These are phyloP conservation scores for Santalum album DNA, from an alignment of 164 flowering plant genomes.

Conservation along the genomic window DNA sequence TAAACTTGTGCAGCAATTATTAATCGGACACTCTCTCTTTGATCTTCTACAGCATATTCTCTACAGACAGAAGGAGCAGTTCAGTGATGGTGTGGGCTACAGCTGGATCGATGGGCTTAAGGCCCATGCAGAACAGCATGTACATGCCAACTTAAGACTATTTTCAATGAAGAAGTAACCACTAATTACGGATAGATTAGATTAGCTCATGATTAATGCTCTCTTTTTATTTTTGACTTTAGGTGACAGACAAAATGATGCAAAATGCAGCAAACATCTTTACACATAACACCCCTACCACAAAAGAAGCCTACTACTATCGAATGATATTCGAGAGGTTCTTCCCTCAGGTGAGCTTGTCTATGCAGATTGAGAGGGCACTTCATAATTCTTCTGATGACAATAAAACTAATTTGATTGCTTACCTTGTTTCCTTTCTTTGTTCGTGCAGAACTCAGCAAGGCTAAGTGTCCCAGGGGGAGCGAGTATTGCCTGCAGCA, in stretches of 20 bases:
- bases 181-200: no score
- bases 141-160: slow-evolving; percentile 12
- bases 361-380: neutral
- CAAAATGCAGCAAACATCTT: slow-evolving; percentile 57
- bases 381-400: neutral
- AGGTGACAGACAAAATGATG: slow-evolving; percentile 91
- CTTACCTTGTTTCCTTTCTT: neutral
- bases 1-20: no score
- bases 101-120: slow-evolving; percentile 97
- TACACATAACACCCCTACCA: slow-evolving; percentile 77
- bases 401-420: neutral
- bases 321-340: slow-evolving; percentile 84
- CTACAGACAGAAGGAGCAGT: slow-evolving; percentile 93
- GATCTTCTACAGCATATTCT: slow-evolving; percentile 69
- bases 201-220: neutral
- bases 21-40: slow-evolving; percentile 13
- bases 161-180: no score
- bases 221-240: neutral
- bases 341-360: slow-evolving; percentile 72
- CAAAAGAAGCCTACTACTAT: slow-evolving; percentile 91
- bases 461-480: slow-evolving; percentile 82
- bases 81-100: slow-evolving; percentile 95
- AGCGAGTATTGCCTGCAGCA: slow-evolving; percentile 89
- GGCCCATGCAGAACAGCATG: slow-evolving; percentile 76
- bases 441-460: slow-evolving; percentile 68